A percentile compares a stretch with the other conserved stretches of the same genome.
These are phyloP conservation scores for Aspergillus diversus DNA, from an alignment of 495 filamentous ascomycete genomes.

Conservation along the genomic window DNA sequence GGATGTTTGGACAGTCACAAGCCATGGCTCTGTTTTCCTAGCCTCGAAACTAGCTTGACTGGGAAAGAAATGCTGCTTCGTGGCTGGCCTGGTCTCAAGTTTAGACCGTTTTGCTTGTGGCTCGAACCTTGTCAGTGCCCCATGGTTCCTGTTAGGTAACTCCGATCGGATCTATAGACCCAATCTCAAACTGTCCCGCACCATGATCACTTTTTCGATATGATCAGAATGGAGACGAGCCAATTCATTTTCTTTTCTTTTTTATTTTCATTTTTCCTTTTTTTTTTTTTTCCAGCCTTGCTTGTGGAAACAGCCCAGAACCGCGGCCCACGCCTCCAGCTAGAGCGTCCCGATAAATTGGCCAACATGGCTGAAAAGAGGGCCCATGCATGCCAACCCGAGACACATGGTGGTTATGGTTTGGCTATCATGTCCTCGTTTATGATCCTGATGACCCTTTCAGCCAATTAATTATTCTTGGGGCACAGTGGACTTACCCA, in stretches of 20 bases:
- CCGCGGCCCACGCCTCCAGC: background rate
- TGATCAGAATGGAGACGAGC: background rate
- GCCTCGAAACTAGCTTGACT: background rate
- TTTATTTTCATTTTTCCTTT: background rate
- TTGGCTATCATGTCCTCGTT: background rate
- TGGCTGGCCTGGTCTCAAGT: background rate
- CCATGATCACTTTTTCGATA: background rate
- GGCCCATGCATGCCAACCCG: conserved; percentile 7
- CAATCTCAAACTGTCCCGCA: background rate
- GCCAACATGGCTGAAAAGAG: conserved; percentile 9
- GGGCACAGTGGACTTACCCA: conserved; percentile 9
- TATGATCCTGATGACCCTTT: background rate
- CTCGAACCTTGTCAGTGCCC: background rate
- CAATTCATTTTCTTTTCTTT: background rate
- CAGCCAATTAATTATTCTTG: conserved; percentile 3
- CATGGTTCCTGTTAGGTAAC: conserved; percentile 7
- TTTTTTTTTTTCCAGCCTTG: background rate
- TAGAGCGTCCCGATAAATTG: background rate
- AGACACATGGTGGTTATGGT: conserved; percentile 8
- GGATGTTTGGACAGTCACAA: background rate
- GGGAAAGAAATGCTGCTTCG: background rate
- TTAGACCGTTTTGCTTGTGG: background rate
- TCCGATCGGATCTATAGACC: conserved; percentile 14
- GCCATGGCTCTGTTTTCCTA: background rate
- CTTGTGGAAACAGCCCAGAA: background rate